These are phyloP conservation scores for Aspergillus cristatus DNA, from an alignment of 495 filamentous ascomycete species.

Conservation along the genomic window DNA sequence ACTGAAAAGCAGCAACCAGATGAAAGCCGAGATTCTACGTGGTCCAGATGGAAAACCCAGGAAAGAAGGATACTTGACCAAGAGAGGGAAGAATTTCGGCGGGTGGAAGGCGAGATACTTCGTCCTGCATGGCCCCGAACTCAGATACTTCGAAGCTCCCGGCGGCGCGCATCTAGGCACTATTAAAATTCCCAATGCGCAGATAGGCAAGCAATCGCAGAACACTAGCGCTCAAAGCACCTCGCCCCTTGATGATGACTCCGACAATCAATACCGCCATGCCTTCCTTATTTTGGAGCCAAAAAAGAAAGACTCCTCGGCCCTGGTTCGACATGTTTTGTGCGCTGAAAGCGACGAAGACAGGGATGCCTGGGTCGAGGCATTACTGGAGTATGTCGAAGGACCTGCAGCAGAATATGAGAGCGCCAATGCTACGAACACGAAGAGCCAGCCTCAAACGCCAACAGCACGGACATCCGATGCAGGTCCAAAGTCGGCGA, in stretches of 20 bases:
- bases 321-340: conserved; percentile 84
- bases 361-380: conserved; percentile 88
- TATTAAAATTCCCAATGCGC: conserved; percentile 82
- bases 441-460: conserved; percentile 15
- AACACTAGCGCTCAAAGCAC: conserved; percentile 39
- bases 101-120: conserved; percentile 99
- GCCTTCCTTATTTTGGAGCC: conserved; percentile 92
- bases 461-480: conserved; percentile 9
- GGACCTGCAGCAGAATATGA: conserved; percentile 49
- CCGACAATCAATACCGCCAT: conserved; percentile 91
- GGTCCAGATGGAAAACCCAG: conserved; percentile 57
- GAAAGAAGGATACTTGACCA: conserved; percentile 90
- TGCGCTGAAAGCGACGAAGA: conserved; percentile 93
- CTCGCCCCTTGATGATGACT: conserved; percentile 58
- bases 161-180: conserved; percentile 85
- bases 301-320: conserved; percentile 90
- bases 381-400: conserved; percentile 85
- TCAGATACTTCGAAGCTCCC: conserved; percentile 86
- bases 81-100: conserved; percentile 94
- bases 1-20: conserved; percentile 35
- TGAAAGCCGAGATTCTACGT: conserved; percentile 28
- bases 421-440: conserved; percentile 11
- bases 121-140: conserved; percentile 75
- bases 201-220: conserved; percentile 85
- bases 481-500: conserved; percentile 19